Conservation (phyloP, 176 grass and related monocot species). For the Musa schizocarpa region DNA sequence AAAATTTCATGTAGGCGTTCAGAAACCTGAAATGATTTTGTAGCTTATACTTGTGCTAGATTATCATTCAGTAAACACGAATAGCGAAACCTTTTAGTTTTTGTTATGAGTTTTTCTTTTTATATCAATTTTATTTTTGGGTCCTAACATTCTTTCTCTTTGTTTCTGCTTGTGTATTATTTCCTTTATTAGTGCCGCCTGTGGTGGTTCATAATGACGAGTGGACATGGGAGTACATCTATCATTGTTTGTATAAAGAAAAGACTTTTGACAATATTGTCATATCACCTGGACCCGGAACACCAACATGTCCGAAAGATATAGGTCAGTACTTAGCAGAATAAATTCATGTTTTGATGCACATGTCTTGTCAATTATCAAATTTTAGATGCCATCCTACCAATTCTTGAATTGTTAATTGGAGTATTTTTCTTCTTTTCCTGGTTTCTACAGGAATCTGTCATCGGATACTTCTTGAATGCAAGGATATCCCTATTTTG, state of each 20-base stretch:
- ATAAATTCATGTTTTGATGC: constrained; percentile 4
- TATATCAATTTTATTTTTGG: neutral
- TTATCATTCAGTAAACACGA: neutral
- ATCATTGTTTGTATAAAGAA: constrained; percentile 60
- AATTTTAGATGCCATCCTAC: neutral
- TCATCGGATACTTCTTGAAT: constrained; percentile 63
- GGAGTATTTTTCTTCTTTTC: neutral
- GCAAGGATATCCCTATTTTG: constrained; percentile 74
- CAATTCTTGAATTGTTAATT: neutral
- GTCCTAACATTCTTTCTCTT: neutral
- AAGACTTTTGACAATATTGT: constrained; percentile 80
- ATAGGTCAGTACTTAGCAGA: constrained; percentile 42
- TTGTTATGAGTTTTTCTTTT: neutral
- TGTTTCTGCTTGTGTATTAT: constrained; percentile 9
- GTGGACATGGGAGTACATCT: constrained; percentile 75
- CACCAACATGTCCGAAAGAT: constrained; percentile 55
- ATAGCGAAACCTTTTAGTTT: neutral
- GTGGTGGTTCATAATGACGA: constrained; percentile 89
- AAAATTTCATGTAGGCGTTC: neutral
- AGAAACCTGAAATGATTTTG: neutral
- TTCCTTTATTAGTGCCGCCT: constrained; percentile 44
- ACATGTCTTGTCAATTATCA: neutral
- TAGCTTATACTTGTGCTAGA: neutral
- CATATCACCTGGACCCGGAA: constrained; percentile 88
- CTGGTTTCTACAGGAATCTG: constrained; percentile 47